A percentile compares a stretch with the other conserved stretches of the same genome.
Conservation (phyloP, 306 rosid species). For the Vigna hirtella region DNA sequence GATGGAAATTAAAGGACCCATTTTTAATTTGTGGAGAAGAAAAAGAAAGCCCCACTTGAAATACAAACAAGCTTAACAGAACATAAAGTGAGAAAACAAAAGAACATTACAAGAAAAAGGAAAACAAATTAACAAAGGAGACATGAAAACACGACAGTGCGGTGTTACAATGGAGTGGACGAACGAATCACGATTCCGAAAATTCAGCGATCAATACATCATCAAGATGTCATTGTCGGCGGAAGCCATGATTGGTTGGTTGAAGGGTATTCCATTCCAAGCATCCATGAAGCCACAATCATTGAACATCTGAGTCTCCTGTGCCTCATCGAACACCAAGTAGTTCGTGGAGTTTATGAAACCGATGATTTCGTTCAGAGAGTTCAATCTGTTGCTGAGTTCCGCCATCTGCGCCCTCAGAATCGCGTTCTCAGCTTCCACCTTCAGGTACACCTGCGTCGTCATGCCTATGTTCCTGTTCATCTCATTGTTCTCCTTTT, state of each 20-base stretch:
- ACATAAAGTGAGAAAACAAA: slow-evolving; percentile 9
- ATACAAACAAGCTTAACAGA: slow-evolving; percentile 2
- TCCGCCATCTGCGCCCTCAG: slow-evolving; percentile 80
- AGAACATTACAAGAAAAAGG: slow-evolving; percentile 14
- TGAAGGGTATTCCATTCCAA: slow-evolving; percentile 47
- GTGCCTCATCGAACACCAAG: slow-evolving; percentile 2
- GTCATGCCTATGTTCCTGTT: slow-evolving; percentile 52
- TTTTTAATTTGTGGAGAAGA: neutral
- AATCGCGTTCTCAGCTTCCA: slow-evolving; percentile 79
- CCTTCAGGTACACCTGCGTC: slow-evolving; percentile 51
- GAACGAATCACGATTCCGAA: too few species aligned
- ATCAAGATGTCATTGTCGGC: slow-evolving; percentile 49
- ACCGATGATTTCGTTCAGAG: slow-evolving; percentile 65
- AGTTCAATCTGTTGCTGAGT: slow-evolving; percentile 68
- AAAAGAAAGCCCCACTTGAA: neutral
- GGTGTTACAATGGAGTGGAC: neutral
- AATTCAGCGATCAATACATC: slow-evolving; percentile 45
- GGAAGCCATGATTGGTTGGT: slow-evolving; percentile 58
- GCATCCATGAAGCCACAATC: slow-evolving; percentile 52
- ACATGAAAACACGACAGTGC: neutral
- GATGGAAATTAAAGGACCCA: neutral
- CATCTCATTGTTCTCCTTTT: slow-evolving; percentile 65
- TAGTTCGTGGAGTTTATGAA: slow-evolving; percentile 59
- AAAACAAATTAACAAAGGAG: neutral
- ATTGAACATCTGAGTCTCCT: slow-evolving; percentile 32